Conservation (phyloP, 441 rosid genomes). For the Gossypium schwendimanii region DNA sequence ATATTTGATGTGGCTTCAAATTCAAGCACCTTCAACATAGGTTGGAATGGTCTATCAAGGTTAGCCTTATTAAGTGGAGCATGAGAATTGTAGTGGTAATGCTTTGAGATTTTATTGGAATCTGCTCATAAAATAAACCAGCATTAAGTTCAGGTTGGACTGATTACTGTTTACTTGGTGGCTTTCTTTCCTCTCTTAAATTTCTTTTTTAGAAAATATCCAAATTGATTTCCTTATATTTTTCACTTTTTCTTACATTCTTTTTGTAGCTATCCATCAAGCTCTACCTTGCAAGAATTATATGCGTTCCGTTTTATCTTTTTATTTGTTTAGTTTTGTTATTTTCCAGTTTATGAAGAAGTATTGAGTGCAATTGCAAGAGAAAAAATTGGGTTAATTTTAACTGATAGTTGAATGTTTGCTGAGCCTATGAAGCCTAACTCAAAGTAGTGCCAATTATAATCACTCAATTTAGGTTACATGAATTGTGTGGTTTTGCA, state of each 20-base stretch:
- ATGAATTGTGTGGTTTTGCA: background rate
- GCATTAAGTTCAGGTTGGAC: background rate
- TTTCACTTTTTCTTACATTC: background rate
- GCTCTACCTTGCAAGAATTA: background rate
- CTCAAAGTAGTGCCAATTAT: background rate
- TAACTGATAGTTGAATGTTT: background rate
- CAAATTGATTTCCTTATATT: background rate
- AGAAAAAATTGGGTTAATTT: background rate
- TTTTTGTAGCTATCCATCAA: background rate
- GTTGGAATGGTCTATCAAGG: conserved; percentile 54
- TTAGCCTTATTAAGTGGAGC: conserved; percentile 18
- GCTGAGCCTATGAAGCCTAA: background rate
- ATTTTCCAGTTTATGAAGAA: background rate
- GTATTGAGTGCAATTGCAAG: background rate
- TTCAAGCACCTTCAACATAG: conserved; percentile 34
- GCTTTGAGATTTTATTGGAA: background rate
- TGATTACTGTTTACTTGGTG: background rate
- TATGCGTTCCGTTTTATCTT: background rate
- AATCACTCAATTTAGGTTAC: background rate
- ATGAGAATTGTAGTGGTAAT: background rate
- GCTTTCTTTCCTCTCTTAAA: background rate
- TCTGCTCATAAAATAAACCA: background rate
- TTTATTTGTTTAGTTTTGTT: background rate
- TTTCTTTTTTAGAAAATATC: background rate
- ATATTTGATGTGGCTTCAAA: conserved; percentile 58